Percentiles rank a stretch among this genome's conserved stretches.
Evolutionary conservation across 441 rosid genomes (phyloP).

Genomic region (Populus hybrid): DNA sequence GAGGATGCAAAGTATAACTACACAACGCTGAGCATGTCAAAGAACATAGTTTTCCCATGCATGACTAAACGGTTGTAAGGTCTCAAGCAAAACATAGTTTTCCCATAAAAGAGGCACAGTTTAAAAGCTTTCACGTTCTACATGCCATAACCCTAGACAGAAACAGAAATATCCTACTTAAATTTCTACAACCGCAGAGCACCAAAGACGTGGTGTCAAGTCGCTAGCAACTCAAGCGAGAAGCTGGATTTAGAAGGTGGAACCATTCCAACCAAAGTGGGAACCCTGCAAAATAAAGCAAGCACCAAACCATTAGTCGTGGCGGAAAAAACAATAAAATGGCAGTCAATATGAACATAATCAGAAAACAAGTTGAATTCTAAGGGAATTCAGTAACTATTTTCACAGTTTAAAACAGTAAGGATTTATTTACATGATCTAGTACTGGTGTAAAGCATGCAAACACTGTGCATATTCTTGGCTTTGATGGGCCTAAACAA

Average conservation of each 20-base stretch:
- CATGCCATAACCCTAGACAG: background rate
- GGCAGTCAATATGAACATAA: slow-evolving; percentile 4
- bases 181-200: background rate
- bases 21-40: background rate
- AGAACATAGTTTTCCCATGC: background rate
- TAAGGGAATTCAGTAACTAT: slow-evolving; percentile 14
- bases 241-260: slow-evolving; percentile 50
- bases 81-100: background rate
- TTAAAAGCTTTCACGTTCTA: background rate
- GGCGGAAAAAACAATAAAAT: background rate
- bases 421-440: slow-evolving; percentile 61
- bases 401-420: slow-evolving; percentile 30
- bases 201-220: slow-evolving; percentile 6
- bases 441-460: slow-evolving; percentile 96
- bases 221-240: background rate
- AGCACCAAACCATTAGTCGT: background rate
- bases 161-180: background rate
- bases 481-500: slow-evolving; percentile 89
- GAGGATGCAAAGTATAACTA: background rate
- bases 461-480: slow-evolving; percentile 99
- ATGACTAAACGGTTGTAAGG: background rate
- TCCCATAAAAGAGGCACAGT: background rate
- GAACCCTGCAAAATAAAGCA: slow-evolving; percentile 59
- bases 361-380: slow-evolving; percentile 13
- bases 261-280: slow-evolving; percentile 85